Percentiles rank a stretch among this genome's conserved stretches.
phyloP scores from a whole-genome alignment of 2,329 filamentous ascomycete species.

The Rhinocladiella mackenziei region DNA sequence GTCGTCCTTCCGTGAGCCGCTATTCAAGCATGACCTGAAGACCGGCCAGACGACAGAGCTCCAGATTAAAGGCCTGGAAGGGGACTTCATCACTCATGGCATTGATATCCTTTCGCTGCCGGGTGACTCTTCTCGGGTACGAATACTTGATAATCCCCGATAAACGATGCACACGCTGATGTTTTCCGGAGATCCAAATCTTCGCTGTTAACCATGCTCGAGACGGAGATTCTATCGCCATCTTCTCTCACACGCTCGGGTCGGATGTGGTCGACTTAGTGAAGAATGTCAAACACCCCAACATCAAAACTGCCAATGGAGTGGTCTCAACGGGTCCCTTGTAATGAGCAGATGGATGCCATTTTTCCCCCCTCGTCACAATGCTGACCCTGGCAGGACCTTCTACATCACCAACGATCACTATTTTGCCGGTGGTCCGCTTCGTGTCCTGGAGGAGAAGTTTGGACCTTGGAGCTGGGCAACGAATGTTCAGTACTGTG shows the following conservation, averaged over 20 bases:
- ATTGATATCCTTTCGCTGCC: slow-evolving; percentile 19
- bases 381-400: slow-evolving; percentile 9
- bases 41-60: slow-evolving; percentile 17
- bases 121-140: slow-evolving; percentile 15
- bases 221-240: slow-evolving; percentile 21
- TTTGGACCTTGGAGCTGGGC: slow-evolving; percentile 18
- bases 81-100: slow-evolving; percentile 26
- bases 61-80: slow-evolving; percentile 14
- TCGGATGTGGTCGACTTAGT: slow-evolving; percentile 19
- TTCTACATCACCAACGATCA: slow-evolving; percentile 22
- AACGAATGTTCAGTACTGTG: slow-evolving; percentile 16
- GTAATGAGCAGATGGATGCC: background rate
- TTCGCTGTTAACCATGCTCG: slow-evolving; percentile 25
- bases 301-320: slow-evolving; percentile 24
- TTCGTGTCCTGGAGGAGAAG: slow-evolving; percentile 15
- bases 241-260: slow-evolving; percentile 18
- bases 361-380: no score
- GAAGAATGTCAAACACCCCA: slow-evolving; percentile 21
- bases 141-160: background rate
- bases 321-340: slow-evolving; percentile 15
- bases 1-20: slow-evolving; percentile 19
- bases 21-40: slow-evolving; percentile 23
- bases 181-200: slow-evolving; percentile 12
- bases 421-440: slow-evolving; percentile 9
- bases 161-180: slow-evolving; percentile 1